These are phyloP conservation scores for Pigoraptor vietnamica DNA, from an alignment of 78 protist genomes.

Conservation along the genomic window DNA sequence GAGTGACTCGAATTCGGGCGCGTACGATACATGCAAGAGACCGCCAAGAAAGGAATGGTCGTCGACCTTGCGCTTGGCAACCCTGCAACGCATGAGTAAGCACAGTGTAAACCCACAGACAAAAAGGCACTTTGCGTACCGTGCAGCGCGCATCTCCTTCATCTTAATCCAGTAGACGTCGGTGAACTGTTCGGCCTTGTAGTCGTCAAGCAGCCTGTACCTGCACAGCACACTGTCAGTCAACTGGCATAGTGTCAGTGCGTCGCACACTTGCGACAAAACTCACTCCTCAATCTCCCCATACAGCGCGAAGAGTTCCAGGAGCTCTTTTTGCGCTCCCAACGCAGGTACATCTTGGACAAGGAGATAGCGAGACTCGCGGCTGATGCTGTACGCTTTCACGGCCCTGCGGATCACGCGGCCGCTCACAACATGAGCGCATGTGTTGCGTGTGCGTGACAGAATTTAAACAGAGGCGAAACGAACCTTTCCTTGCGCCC, in stretches of 20 bases:
- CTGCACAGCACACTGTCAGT: not conserved
- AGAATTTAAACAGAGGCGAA: too few species aligned
- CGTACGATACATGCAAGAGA: not conserved
- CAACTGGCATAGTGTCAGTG: too few species aligned
- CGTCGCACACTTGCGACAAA: too few species aligned
- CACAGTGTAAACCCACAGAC: too few species aligned
- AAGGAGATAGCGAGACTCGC: not conserved
- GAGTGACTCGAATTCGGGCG: not conserved
- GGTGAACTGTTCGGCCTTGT: not conserved
- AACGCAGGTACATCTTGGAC: not conserved
- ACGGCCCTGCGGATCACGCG: not conserved
- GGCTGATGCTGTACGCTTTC: not conserved
- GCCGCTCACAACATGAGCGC: too few species aligned
- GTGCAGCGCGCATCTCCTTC: not conserved
- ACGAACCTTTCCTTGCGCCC: not conserved
- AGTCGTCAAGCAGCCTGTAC: not conserved
- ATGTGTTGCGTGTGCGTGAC: too few species aligned
- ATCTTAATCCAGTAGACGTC: not conserved
- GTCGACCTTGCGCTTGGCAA: not conserved
- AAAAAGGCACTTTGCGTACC: too few species aligned
- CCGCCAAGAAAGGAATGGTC: not conserved
- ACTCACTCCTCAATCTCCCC: not conserved
- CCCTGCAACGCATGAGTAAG: too few species aligned
- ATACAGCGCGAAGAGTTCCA: not conserved
- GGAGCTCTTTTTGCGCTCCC: not conserved